Evolutionary conservation across 2,329 filamentous ascomycete species (phyloP).

Genomic region (Colletotrichum brevisporum): DNA sequence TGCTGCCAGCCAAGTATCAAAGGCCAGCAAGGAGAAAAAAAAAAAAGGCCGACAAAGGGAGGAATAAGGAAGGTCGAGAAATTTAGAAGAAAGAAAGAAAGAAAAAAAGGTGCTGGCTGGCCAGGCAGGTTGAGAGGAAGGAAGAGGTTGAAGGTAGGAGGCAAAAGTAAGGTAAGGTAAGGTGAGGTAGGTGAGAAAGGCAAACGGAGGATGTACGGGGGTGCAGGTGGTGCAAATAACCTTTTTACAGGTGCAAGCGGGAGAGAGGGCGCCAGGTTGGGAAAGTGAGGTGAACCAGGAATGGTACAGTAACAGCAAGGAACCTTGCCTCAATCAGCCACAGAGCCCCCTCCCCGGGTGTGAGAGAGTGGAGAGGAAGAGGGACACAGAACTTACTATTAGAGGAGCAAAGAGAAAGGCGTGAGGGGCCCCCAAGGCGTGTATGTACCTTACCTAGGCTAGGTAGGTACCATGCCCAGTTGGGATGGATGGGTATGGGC

Average conservation of each 20-base stretch:
- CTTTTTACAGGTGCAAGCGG: conserved; percentile 55
- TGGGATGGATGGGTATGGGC: too few species aligned
- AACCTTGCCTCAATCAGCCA: not conserved
- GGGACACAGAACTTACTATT: not conserved
- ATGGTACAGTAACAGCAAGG: conserved; percentile 4
- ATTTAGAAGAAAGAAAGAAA: not conserved
- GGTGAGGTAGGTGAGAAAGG: conserved; percentile 30
- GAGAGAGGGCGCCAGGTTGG: conserved; percentile 52
- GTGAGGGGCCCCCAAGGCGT: too few species aligned
- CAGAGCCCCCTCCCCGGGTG: not conserved
- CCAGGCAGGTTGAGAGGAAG: conserved; percentile 40
- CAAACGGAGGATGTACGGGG: conserved; percentile 31
- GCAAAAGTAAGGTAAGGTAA: conserved; percentile 22
- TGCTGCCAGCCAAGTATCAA: conserved; percentile 9
- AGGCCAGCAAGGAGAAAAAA: conserved; percentile 9
- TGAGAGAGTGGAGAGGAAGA: not conserved
- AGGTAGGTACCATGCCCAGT: too few species aligned
- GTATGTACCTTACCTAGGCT: too few species aligned
- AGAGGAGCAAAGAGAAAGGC: not conserved
- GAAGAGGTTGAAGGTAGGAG: conserved; percentile 18
- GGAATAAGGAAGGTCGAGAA: conserved; percentile 43
- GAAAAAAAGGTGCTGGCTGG: conserved; percentile 43
- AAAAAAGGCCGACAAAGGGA: conserved; percentile 30
- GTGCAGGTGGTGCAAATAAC: conserved; percentile 51
- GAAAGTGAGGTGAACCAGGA: conserved; percentile 29